phyloP scores from a whole-genome alignment of 768 basidiomycete genomes.

The Holtermanniella nyarrowii region DNA sequence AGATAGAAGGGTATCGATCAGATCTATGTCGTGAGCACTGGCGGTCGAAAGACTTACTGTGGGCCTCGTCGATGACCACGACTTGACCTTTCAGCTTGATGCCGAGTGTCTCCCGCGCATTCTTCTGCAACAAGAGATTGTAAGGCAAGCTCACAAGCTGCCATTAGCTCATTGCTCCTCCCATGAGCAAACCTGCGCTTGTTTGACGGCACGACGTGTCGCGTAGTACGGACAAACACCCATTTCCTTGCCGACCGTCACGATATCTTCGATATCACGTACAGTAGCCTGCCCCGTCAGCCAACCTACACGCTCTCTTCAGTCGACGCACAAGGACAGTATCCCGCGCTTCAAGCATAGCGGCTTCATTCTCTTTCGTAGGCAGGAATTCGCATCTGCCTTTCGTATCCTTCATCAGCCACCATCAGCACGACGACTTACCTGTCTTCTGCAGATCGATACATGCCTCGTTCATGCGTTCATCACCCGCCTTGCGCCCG shows the following conservation, averaged over 20 bases:
- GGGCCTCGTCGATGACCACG: constrained; percentile 89
- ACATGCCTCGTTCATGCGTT: constrained; percentile 67
- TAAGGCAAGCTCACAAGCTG: constrained; percentile 89
- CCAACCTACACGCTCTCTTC: neutral
- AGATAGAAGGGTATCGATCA: constrained; percentile 80
- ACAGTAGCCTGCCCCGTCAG: constrained; percentile 56
- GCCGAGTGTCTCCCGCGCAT: constrained; percentile 73
- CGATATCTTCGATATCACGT: constrained; percentile 90
- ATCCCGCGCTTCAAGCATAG: constrained; percentile 73
- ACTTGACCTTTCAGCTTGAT: constrained; percentile 77
- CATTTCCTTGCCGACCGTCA: constrained; percentile 55
- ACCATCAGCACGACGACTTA: constrained; percentile 37
- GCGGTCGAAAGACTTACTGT: constrained; percentile 55
- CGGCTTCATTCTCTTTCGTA: constrained; percentile 53
- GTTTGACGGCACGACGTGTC: constrained; percentile 71
- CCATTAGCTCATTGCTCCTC: neutral
- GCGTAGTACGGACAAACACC: constrained; percentile 89
- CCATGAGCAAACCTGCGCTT: constrained; percentile 60
- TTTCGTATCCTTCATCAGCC: constrained; percentile 33
- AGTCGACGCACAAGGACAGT: constrained; percentile 58
- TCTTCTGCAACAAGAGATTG: constrained; percentile 73
- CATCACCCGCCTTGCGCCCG: constrained; percentile 46
- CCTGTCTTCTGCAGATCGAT: constrained; percentile 62
- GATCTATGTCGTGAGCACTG: constrained; percentile 47
- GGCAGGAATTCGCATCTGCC: constrained; percentile 70